Evolutionary conservation across 179 eudicot species (phyloP).

Genomic region (Spergularia azorica): DNA sequence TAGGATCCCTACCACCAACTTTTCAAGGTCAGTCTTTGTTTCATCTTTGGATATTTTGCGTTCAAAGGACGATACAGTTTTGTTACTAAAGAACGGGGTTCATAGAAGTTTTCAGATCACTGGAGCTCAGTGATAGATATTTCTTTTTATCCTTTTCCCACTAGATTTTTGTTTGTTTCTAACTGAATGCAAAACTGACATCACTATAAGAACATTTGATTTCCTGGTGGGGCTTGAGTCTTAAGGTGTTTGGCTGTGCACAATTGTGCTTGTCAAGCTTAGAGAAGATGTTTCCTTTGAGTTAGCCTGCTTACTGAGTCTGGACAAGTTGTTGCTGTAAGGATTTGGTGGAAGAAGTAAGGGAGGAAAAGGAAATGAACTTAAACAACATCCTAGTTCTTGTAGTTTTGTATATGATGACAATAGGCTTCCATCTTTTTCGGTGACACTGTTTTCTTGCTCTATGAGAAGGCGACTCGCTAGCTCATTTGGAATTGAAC

Average conservation of each 20-base stretch:
- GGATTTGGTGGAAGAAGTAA: not conserved
- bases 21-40: conserved; percentile 55
- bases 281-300: no score
- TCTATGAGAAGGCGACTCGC: not conserved
- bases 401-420: not conserved
- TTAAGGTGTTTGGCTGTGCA: no score
- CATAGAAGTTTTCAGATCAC: not conserved
- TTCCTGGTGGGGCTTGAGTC: no score
- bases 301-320: no score
- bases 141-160: not conserved
- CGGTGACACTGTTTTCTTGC: not conserved
- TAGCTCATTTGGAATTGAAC: not conserved
- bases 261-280: no score
- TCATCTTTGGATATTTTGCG: not conserved
- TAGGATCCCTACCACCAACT: conserved; percentile 78
- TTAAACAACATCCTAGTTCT: not conserved
- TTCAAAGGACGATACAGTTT: not conserved
- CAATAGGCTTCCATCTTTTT: not conserved
- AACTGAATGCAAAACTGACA: not conserved
- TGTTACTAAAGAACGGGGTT: not conserved
- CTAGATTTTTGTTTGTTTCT: not conserved
- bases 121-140: not conserved
- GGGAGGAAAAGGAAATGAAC: not conserved
- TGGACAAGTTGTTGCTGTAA: not conserved
- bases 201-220: no score